Evolutionary conservation across 768 basidiomycete species (phyloP).

Genomic region (Tulasnella sp.): DNA sequence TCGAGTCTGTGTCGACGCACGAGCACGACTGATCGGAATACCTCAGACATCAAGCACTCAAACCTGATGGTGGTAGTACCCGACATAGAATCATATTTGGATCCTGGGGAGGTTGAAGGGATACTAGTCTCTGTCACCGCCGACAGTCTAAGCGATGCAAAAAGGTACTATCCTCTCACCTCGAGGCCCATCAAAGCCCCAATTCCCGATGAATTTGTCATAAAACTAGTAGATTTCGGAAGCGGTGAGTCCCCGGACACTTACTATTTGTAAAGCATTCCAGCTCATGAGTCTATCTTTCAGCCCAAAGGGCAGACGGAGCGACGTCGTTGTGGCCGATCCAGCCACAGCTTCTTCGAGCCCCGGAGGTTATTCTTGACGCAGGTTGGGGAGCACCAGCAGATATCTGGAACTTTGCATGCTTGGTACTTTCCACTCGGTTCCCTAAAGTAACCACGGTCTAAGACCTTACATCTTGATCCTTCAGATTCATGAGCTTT

Average conservation of each 20-base stretch:
- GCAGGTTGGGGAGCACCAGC: conserved; percentile 29
- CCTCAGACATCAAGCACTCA: not conserved
- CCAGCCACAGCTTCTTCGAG: conserved; percentile 6
- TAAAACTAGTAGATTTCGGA: not conserved
- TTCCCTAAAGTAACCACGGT: not conserved
- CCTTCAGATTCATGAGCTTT: not conserved
- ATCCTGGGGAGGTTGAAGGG: not conserved
- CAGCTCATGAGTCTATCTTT: not conserved
- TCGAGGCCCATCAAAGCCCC: not conserved
- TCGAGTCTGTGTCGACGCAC: too few relatives aligned
- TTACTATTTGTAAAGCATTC: not conserved
- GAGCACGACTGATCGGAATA: not conserved
- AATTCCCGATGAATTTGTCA: not conserved
- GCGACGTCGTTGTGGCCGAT: not conserved
- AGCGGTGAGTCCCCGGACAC: not conserved
- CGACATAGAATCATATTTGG: not conserved
- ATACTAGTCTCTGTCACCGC: not conserved
- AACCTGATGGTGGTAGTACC: not conserved
- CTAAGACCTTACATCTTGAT: not conserved
- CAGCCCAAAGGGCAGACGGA: not conserved
- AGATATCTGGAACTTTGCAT: conserved; percentile 32
- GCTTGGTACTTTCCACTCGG: not conserved
- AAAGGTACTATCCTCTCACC: not conserved
- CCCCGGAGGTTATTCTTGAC: conserved; percentile 27
- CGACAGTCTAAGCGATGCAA: not conserved